These are phyloP conservation scores for Iris macrosiphon DNA, from an alignment of 106 monocot genomes.

Conservation along the genomic window DNA sequence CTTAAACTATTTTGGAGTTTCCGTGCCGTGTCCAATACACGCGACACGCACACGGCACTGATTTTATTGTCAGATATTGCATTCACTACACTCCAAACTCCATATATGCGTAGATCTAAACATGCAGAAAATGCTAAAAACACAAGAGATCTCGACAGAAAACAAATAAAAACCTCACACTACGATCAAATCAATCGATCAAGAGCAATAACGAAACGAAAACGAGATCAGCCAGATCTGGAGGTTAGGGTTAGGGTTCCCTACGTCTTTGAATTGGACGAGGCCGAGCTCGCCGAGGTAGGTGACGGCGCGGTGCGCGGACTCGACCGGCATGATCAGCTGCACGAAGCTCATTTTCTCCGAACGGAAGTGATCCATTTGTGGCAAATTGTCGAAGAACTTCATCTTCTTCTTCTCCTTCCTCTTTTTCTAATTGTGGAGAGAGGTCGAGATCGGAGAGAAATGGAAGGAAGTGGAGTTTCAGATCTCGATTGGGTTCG, in stretches of 20 bases:
- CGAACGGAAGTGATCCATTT: conserved; percentile 85
- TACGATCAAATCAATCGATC: not conserved
- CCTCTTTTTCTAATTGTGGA: not conserved
- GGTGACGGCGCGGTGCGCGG: conserved; percentile 62
- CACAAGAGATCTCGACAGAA: not conserved
- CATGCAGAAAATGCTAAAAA: not conserved
- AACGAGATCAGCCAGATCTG: too few relatives aligned
- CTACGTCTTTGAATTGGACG: conserved; percentile 85
- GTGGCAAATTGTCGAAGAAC: conserved; percentile 53
- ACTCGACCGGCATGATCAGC: conserved; percentile 90
- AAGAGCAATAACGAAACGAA: too few relatives aligned
- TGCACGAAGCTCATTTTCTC: conserved; percentile 92
- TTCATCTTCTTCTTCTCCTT: conserved; percentile 16
- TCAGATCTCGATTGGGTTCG: conserved; percentile 9
- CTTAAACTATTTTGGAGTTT: too few relatives aligned
- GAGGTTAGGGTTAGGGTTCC: too few relatives aligned
- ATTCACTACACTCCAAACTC: not conserved
- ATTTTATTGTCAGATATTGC: too few relatives aligned
- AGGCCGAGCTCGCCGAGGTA: conserved; percentile 94
- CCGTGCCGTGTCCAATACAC: too few relatives aligned
- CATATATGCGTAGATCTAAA: not conserved
- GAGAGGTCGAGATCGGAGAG: not conserved
- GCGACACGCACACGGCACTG: too few relatives aligned
- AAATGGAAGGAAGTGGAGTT: not conserved
- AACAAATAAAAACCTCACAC: not conserved